These are phyloP conservation scores for Ascoidea tarda DNA, from an alignment of 805 yeast genomes.

Conservation along the genomic window DNA sequence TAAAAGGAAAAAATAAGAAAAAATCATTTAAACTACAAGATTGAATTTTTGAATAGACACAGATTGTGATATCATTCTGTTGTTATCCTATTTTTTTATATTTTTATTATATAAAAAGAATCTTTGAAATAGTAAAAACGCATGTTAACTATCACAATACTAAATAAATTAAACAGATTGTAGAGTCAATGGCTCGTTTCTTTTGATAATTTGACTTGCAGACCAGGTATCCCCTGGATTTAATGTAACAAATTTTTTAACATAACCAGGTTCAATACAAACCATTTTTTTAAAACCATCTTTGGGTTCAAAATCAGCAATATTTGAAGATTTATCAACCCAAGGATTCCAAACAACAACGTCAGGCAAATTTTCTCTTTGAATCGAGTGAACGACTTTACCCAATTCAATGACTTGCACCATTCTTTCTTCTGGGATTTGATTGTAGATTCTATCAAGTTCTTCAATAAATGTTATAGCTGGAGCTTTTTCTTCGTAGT, in stretches of 20 bases:
- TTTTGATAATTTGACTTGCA: slow-evolving; percentile 43
- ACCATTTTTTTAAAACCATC: slow-evolving; percentile 76
- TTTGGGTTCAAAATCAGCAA: slow-evolving; percentile 85
- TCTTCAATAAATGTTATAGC: slow-evolving; percentile 63
- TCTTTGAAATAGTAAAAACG: too few relatives aligned
- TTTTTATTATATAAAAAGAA: too few relatives aligned
- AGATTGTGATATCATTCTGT: too few relatives aligned
- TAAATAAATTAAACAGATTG: slow-evolving; percentile 28
- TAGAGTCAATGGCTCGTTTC: slow-evolving; percentile 45
- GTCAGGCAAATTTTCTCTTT: slow-evolving; percentile 47
- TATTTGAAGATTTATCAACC: slow-evolving; percentile 65
- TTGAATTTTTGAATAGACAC: too few relatives aligned
- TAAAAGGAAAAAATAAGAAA: too few relatives aligned
- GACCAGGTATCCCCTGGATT: slow-evolving; percentile 66
- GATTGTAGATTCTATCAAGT: slow-evolving; percentile 71
- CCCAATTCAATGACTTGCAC: slow-evolving; percentile 63
- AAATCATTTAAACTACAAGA: too few relatives aligned
- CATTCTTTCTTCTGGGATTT: slow-evolving; percentile 35
- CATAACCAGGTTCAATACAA: slow-evolving; percentile 91
- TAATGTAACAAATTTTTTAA: slow-evolving; percentile 48
- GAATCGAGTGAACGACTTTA: slow-evolving; percentile 52
- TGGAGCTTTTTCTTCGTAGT: slow-evolving; percentile 61
- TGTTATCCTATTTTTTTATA: too few relatives aligned
- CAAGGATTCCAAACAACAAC: slow-evolving; percentile 98
- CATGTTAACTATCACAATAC: too few relatives aligned